Base-by-base conservation (phyloP, 139 green algal genomes). In the Nannochloris sp. region DNA sequence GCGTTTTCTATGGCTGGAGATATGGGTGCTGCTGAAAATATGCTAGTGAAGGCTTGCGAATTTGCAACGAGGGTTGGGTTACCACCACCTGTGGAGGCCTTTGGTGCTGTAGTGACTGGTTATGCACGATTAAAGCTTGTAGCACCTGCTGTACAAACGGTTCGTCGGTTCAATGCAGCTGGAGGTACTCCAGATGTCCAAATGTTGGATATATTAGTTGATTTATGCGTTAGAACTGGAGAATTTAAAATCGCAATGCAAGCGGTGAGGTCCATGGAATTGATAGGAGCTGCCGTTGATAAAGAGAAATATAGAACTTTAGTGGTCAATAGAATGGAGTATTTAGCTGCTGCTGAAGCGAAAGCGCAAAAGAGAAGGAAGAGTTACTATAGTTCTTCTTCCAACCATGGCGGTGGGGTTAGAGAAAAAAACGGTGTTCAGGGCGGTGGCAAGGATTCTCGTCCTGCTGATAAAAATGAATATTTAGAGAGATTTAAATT, bases 401-500 rank as follows among this genome's bases (percentile, higher is more conserved):
- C 35, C 64, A 64, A 57, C 64, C n/a, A n/a, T n/a, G n/a, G n/a
- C n/a, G n/a, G n/a, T n/a, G 55, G 19, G 46, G 55, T 48, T 48
- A 48, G 29, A 33, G 54, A 51, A 51, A 51, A 19, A 51, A 51
- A 51, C 19, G 42, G 42, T 51, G n/a, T n/a, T n/a, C n/a, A n/a
- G n/a, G n/a, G n/a, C n/a, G n/a, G n/a, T n/a, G n/a, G n/a, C n/a
- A n/a, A n/a, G n/a, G n/a, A n/a, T n/a, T n/a, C n/a, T n/a, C 39
- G 35, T 51, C 1, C 25, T 19, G 29, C 36, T 44, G 36, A n/a
- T n/a, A n/a, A 47, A n/a, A 83, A 77, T 44, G 54, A 66, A 38
- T 51, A 51, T 13, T 42, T 89, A 3, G 84, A 92, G 66, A 68
- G 83, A 15, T 67, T 86, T 33, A 90, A 90, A 51, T 92, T 85